Conservation (phyloP, 2,329 filamentous ascomycete species). For the Aspergillus brasiliensis region DNA sequence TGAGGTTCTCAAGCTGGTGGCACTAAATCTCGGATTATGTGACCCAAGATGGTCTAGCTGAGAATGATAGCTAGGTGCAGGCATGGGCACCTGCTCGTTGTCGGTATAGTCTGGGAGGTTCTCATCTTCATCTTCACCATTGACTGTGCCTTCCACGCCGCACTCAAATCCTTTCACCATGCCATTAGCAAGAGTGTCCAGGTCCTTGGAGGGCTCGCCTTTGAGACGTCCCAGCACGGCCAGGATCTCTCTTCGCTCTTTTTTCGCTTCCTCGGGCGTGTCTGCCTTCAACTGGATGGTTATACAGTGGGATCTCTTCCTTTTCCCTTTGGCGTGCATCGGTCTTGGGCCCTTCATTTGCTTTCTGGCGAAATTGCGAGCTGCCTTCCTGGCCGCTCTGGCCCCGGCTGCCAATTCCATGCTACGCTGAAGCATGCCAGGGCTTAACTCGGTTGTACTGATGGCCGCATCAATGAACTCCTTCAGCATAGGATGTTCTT, state of each 20-base stretch:
- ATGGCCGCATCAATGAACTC: constrained; percentile 35
- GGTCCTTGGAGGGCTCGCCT: neutral
- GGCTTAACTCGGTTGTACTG: neutral
- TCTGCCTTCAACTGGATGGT: constrained; percentile 7
- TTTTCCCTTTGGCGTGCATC: neutral
- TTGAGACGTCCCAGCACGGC: neutral
- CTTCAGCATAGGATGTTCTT: constrained; percentile 27
- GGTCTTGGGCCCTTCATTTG: neutral
- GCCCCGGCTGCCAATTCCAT: neutral
- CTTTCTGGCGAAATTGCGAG: neutral
- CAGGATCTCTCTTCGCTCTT: neutral
- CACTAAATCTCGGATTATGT: too few relatives aligned
- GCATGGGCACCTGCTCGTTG: too few relatives aligned
- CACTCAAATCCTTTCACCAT: neutral
- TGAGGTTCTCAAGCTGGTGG: too few relatives aligned
- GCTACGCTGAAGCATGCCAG: constrained; percentile 9
- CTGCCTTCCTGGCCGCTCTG: constrained; percentile 12
- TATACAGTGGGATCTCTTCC: neutral
- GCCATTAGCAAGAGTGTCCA: neutral
- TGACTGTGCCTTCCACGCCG: too few relatives aligned
- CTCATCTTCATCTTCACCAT: too few relatives aligned
- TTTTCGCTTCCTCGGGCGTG: neutral
- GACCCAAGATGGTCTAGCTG: too few relatives aligned
- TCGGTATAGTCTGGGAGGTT: too few relatives aligned
- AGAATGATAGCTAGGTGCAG: too few relatives aligned